A percentile compares a stretch with the other conserved stretches of the same genome.
These are phyloP conservation scores for Anethum foeniculum DNA, from an alignment of 140 eudicot species.

Conservation along the genomic window DNA sequence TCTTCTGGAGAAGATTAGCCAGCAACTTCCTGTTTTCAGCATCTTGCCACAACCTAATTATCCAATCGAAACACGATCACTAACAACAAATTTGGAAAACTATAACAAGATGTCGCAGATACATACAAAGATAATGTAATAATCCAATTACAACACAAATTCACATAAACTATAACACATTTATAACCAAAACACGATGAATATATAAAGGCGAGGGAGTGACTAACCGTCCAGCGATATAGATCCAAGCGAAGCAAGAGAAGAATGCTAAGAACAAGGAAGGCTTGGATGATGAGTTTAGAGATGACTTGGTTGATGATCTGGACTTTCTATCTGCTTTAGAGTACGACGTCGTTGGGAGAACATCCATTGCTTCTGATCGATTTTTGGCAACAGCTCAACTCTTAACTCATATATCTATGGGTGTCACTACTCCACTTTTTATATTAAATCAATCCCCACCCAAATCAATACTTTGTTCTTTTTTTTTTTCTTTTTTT, in stretches of 20 bases:
- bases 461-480: no score
- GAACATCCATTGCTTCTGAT: constrained; percentile 19
- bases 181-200: neutral
- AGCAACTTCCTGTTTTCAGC: constrained; percentile 66
- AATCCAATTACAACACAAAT: neutral
- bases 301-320: constrained; percentile 26
- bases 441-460: no score
- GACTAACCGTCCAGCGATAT: constrained; percentile 67
- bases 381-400: neutral
- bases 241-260: constrained; percentile 82
- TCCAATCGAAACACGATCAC: constrained; percentile 4
- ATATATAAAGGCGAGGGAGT: neutral
- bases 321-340: constrained; percentile 46
- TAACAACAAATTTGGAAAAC: neutral
- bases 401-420: neutral
- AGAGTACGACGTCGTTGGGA: constrained; percentile 38
- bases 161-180: neutral
- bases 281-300: constrained; percentile 41
- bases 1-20: constrained; percentile 40
- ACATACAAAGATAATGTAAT: neutral
- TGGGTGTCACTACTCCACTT: no score
- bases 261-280: constrained; percentile 49
- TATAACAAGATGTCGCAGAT: neutral
- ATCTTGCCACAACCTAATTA: constrained; percentile 79
- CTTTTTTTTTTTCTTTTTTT: no score